Evolutionary conservation across 75 land plant species (phyloP), one percentile per base, ranked within the genome.

Genomic region (Chamaecyparis obtusa): DNA sequence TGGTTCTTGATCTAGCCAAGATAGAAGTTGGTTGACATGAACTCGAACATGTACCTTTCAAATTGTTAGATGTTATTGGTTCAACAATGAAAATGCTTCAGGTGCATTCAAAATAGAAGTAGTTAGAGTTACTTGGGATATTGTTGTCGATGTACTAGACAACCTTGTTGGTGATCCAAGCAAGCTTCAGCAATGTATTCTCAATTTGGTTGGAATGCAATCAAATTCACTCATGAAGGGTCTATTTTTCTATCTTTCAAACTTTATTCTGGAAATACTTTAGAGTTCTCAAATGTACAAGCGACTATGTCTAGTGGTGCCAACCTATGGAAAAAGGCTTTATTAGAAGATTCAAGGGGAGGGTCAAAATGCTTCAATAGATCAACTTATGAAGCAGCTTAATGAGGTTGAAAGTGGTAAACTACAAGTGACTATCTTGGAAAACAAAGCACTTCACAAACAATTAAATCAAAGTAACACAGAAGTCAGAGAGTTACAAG

Each of bases 51-150:
- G 91, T 87, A 35, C 87, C 88, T 37, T 91, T 91, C 77, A 91
- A 85, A 72, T 64, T 91, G 67, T 85, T 88, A 51, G 91, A 90
- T 64, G 83, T 84, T 17, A 84, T 89, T 24, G 91, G 86, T 83
- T 91, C 92, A 82, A 91, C 92, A 56, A 79, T 91, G 71, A 91
- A 91, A 88, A 91, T 91, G 92, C 92, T 91, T 75, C 88, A 91
- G 81, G 92, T 91, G 27, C 83, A 91, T 76, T 91, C 92, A 75
- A 90, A 48, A 51, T 88, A 91, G 87, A 91, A 91, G 88, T 55
- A 89, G 44, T 74, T 91, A 81, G 87, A 87, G 16, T 60, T 91
- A 16, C 90, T 55, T 91, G 92, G 91, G 92, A 89, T 14, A 86
- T 91, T 21, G 85, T 87, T 21, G 16, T 16, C 30, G 91, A 89